Conservation (phyloP, 768 basidiomycete genomes). For the Leucosporidium yakuticum region DNA sequence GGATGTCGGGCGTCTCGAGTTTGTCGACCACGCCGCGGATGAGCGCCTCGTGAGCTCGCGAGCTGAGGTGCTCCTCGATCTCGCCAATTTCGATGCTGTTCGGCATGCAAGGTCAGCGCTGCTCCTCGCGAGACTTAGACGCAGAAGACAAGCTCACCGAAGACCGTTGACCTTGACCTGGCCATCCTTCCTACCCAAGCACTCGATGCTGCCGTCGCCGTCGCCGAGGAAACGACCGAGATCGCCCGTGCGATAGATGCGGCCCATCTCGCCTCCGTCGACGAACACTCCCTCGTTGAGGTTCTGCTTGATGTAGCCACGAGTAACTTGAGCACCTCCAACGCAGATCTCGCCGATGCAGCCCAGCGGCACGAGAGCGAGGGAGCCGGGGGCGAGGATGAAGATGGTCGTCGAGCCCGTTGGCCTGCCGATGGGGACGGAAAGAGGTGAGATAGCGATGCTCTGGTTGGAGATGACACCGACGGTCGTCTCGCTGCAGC, state of each 20-base stretch:
- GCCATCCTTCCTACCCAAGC: conserved; percentile 28
- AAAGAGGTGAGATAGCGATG: conserved; percentile 3
- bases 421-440: conserved; percentile 28
- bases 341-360: conserved; percentile 34
- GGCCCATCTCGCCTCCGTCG: neutral
- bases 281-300: conserved; percentile 27
- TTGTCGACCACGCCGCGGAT: conserved; percentile 32
- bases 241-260: conserved; percentile 31
- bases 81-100: conserved; percentile 33
- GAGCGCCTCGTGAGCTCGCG: conserved; percentile 10
- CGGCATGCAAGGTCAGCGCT: neutral
- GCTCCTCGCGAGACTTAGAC: too few species aligned
- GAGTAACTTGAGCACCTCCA: conserved; percentile 28
- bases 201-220: conserved; percentile 24
- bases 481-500: conserved; percentile 31
- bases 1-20: conserved; percentile 18
- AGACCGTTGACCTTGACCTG: conserved; percentile 35
- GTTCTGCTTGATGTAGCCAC: conserved; percentile 24
- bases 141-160: neutral
- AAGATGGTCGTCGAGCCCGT: conserved; percentile 20
- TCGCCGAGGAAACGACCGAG: conserved; percentile 27
- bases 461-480: conserved; percentile 32
- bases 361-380: conserved; percentile 19
- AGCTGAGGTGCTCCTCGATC: conserved; percentile 30
- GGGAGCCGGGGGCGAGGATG: conserved; percentile 15